Evolutionary conservation across 257 asterid species (phyloP).

Genomic region (Solanum infundibuliforme): DNA sequence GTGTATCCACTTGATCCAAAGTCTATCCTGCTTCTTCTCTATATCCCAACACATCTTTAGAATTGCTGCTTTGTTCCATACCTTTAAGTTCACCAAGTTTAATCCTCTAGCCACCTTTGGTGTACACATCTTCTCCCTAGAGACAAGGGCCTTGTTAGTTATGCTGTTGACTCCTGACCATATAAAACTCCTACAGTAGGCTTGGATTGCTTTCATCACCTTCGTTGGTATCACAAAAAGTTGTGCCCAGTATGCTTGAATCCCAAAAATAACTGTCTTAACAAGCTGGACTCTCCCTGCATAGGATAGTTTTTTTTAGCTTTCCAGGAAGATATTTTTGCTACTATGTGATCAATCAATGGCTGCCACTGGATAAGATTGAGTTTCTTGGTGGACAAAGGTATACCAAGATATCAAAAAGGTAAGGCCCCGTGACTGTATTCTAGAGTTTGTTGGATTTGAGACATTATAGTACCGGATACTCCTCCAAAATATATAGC

Average conservation of each 20-base stretch:
- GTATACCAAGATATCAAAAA: not conserved
- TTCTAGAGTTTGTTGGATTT: not conserved
- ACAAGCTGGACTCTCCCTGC: not conserved
- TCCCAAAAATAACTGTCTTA: not conserved
- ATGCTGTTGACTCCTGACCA: not conserved
- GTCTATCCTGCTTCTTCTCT: not conserved
- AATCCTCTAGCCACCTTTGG: not conserved
- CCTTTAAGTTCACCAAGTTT: not conserved
- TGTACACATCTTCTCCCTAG: not conserved
- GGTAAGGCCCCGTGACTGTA: not conserved
- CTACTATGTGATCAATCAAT: not conserved
- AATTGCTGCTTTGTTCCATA: not conserved
- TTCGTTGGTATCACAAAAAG: not conserved
- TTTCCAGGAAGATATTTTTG: not conserved
- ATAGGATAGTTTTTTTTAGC: not conserved
- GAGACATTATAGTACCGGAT: not conserved
- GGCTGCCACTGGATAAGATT: not conserved
- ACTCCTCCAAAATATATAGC: not conserved
- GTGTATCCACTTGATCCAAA: not conserved
- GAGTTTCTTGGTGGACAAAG: not conserved
- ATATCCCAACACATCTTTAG: not conserved
- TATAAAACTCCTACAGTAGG: not conserved
- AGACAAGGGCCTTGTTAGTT: not conserved
- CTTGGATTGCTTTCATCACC: not conserved
- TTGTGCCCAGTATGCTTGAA: not conserved